Evolutionary conservation across 73 alveolate species (phyloP).

Genomic region (Stentor coeruleus): DNA sequence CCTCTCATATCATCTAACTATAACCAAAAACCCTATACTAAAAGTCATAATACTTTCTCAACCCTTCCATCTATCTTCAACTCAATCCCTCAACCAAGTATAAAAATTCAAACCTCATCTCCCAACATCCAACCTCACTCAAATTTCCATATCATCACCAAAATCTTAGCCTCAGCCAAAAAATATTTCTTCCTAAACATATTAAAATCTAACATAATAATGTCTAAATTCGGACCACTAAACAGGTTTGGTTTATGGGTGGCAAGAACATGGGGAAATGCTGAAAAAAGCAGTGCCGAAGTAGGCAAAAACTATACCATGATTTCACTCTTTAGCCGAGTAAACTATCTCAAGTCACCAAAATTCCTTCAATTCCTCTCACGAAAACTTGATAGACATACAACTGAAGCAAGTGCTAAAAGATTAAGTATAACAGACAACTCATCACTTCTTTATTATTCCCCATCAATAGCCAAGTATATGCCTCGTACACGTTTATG

Average conservation of each 20-base stretch:
- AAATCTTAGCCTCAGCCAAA: no score
- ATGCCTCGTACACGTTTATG: conserved; percentile 1
- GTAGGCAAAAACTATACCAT: conserved; percentile 12
- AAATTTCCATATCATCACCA: no score
- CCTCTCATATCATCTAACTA: no score
- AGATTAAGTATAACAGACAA: not conserved
- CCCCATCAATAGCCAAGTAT: not conserved
- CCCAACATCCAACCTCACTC: no score
- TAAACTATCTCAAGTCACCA: conserved; percentile 6
- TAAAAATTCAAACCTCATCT: no score
- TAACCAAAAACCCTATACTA: no score
- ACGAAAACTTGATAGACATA: not conserved
- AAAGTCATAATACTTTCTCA: no score
- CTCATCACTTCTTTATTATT: not conserved
- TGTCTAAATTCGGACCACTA: not conserved
- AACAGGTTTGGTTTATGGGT: not conserved
- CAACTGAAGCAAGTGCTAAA: not conserved
- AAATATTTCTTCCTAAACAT: no score
- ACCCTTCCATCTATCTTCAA: no score
- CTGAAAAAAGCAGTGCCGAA: not conserved
- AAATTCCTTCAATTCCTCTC: not conserved
- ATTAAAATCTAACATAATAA: no score
- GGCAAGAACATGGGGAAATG: not conserved
- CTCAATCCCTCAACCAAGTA: no score
- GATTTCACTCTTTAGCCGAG: not conserved